phyloP scores from a whole-genome alignment of 805 yeast genomes.

The Danielozyma ontarioensis region DNA sequence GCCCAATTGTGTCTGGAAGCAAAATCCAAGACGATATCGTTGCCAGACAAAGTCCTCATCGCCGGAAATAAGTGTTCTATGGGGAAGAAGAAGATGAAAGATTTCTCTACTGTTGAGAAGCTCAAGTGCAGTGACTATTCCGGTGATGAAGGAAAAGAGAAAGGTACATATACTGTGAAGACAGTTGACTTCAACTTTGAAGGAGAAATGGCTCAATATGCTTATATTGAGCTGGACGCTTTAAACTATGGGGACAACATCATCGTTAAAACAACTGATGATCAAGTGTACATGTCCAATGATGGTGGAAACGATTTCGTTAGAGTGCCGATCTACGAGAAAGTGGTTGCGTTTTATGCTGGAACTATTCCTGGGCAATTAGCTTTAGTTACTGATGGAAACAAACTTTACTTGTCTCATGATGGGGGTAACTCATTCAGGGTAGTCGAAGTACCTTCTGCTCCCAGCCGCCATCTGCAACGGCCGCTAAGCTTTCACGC shows the following conservation, averaged over 20 bases:
- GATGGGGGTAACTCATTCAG: slow-evolving; percentile 65
- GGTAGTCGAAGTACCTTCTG: slow-evolving; percentile 45
- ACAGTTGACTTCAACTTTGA: slow-evolving; percentile 36
- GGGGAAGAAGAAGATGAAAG: slow-evolving; percentile 13
- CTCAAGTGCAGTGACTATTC: slow-evolving; percentile 32
- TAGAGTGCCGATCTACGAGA: slow-evolving; percentile 32
- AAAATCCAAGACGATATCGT: slow-evolving; percentile 15
- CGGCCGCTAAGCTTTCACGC: slow-evolving; percentile 60
- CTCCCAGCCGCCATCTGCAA: slow-evolving; percentile 31
- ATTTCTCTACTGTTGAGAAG: slow-evolving; percentile 20
- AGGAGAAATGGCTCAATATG: slow-evolving; percentile 50
- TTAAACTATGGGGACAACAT: slow-evolving; percentile 35
- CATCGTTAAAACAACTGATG: slow-evolving; percentile 50
- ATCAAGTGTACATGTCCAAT: slow-evolving; percentile 58
- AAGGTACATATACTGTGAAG: slow-evolving; percentile 2
- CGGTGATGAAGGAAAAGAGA: slow-evolving; percentile 6
- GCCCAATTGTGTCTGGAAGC: slow-evolving; percentile 17
- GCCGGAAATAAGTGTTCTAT: slow-evolving; percentile 43
- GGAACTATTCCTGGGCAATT: slow-evolving; percentile 59
- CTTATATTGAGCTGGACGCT: slow-evolving; percentile 49
- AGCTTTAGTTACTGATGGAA: slow-evolving; percentile 45
- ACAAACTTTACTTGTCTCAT: slow-evolving; percentile 50
- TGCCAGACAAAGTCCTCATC: slow-evolving; percentile 36
- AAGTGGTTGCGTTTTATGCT: slow-evolving; percentile 49
- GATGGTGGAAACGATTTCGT: slow-evolving; percentile 59